Conservation (phyloP, 2,329 filamentous ascomycete genomes). For the Botrytis paeoniae region DNA sequence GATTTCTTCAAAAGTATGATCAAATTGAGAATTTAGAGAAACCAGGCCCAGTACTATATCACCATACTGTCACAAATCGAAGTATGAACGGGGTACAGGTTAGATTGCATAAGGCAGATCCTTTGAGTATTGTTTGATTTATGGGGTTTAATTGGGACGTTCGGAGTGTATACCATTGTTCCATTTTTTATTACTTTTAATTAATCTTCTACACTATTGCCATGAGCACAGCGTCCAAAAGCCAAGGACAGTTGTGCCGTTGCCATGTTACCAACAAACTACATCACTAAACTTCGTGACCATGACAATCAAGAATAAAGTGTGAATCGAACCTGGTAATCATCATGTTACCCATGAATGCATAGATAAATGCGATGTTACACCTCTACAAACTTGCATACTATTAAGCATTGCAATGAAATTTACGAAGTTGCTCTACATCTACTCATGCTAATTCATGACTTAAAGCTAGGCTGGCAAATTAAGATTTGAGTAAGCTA, state of each 20-base stretch:
- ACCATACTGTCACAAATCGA: constrained; percentile 18
- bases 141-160: background rate
- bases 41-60: constrained; percentile 10
- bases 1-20: constrained; percentile 36
- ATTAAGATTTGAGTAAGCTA: background rate
- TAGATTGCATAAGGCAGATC: constrained; percentile 21
- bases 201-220: background rate
- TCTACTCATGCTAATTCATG: background rate
- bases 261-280: background rate
- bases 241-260: background rate
- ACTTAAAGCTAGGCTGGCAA: background rate
- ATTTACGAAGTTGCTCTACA: background rate
- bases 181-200: background rate
- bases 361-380: background rate
- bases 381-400: background rate
- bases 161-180: background rate
- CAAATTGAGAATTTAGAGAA: constrained; percentile 27
- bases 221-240: background rate
- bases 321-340: background rate
- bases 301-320: background rate
- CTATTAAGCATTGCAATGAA: background rate
- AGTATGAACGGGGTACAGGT: constrained; percentile 28
- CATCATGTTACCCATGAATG: background rate
- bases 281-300: background rate
- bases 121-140: background rate